A percentile compares a stretch with the other conserved stretches of the same genome.
Evolutionary conservation across 176 grass and related monocot species (phyloP).

Genomic region (Aegilops longissima): DNA sequence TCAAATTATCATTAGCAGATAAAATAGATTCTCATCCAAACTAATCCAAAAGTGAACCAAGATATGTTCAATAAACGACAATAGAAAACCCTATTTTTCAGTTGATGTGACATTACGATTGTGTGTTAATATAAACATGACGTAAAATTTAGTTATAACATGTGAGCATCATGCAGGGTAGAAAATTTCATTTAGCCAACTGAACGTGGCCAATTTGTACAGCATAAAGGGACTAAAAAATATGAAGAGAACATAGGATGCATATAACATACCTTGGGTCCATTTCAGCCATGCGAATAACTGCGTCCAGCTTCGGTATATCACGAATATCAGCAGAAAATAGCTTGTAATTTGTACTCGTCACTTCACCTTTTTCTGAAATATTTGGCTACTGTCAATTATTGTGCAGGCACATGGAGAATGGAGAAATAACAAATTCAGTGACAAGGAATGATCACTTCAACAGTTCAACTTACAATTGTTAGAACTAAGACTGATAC

Average conservation of each 20-base stretch:
- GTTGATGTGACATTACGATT: neutral
- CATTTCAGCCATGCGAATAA: slow-evolving; percentile 69
- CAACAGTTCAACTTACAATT: slow-evolving; percentile 11
- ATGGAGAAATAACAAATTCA: neutral
- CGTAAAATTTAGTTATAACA: neutral
- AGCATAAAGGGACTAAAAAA: neutral
- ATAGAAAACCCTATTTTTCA: neutral
- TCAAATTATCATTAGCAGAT: slow-evolving; percentile 16
- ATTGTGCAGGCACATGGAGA: slow-evolving; percentile 5
- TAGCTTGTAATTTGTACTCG: slow-evolving; percentile 81
- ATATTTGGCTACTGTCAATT: slow-evolving; percentile 25
- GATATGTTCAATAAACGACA: neutral
- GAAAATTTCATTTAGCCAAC: neutral
- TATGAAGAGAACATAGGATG: neutral
- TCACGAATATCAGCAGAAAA: slow-evolving; percentile 85
- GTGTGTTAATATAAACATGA: neutral
- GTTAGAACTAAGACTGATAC: neutral
- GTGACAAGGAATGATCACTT: neutral
- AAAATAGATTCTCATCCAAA: neutral
- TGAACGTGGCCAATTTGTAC: neutral
- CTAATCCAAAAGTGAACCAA: neutral
- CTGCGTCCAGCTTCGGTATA: slow-evolving; percentile 65
- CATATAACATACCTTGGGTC: slow-evolving; percentile 59
- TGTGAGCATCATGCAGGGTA: neutral
- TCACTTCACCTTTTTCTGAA: slow-evolving; percentile 92